Conservation (phyloP, 768 basidiomycete species). For the Collybia nuda region DNA sequence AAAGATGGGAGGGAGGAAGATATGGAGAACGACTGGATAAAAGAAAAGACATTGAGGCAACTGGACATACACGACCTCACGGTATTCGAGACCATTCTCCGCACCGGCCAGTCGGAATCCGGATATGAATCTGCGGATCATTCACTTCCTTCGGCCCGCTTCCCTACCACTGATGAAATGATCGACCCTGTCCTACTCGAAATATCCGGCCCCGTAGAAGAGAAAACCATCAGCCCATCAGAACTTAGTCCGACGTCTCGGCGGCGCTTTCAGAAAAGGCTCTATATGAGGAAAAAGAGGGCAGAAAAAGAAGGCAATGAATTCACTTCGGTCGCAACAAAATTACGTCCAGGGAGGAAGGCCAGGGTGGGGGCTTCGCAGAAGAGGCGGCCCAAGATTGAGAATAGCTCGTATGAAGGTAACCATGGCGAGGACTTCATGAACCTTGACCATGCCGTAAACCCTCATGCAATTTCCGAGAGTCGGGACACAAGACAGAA, state of each 20-base stretch:
- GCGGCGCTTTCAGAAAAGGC: constrained; percentile 57
- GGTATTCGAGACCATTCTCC: constrained; percentile 25
- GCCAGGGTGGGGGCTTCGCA: constrained; percentile 16
- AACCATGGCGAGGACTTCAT: neutral
- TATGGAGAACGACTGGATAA: constrained; percentile 16
- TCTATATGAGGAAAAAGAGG: constrained; percentile 74
- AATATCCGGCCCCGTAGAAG: neutral
- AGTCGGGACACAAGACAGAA: neutral
- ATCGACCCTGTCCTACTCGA: constrained; percentile 9
- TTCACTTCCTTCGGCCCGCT: constrained; percentile 5
- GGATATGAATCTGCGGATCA: constrained; percentile 7
- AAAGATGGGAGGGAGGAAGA: constrained; percentile 13
- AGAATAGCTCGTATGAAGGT: neutral
- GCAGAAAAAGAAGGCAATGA: constrained; percentile 43
- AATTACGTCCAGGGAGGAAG: constrained; percentile 37
- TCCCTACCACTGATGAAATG: constrained; percentile 5
- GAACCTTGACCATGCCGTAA: neutral
- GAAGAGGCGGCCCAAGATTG: constrained; percentile 14
- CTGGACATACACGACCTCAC: constrained; percentile 21
- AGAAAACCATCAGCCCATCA: constrained; percentile 13
- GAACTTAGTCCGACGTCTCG: constrained; percentile 46
- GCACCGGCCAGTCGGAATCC: constrained; percentile 7
- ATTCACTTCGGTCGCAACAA: constrained; percentile 25
- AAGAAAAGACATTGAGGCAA: constrained; percentile 20
- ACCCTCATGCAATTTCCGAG: neutral